phyloP scores from a whole-genome alignment of 1,139 yeast species.

The Hyphopichia pseudoburtonii region DNA sequence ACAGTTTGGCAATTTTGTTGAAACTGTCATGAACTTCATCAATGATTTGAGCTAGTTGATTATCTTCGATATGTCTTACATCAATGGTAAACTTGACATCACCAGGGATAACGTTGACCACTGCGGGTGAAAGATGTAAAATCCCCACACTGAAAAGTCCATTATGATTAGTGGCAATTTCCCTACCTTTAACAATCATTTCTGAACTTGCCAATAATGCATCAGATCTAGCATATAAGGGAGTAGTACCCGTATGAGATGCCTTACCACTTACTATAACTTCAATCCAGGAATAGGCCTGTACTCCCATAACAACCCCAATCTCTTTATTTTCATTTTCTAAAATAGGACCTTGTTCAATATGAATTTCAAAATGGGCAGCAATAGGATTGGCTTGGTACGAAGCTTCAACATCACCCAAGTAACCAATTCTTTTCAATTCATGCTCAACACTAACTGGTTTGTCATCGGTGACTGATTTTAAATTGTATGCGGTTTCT shows the following conservation, averaged over 20 bases:
- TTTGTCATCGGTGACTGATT: conserved; percentile 52
- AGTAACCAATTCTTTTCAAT: conserved; percentile 60
- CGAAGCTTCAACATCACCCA: conserved; percentile 50
- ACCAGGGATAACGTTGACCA: conserved; percentile 68
- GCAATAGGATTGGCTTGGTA: conserved; percentile 55
- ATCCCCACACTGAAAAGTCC: conserved; percentile 66
- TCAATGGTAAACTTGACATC: conserved; percentile 58
- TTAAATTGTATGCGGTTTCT: conserved; percentile 49
- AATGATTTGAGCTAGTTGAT: conserved; percentile 36
- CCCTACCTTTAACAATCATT: conserved; percentile 56
- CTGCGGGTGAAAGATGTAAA: conserved; percentile 54
- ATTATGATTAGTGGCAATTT: conserved; percentile 49
- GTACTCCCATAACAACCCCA: conserved; percentile 68
- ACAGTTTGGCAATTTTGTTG: conserved; percentile 24
- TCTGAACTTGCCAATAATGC: conserved; percentile 58
- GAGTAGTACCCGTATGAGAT: conserved; percentile 76
- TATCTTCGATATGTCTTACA: conserved; percentile 56
- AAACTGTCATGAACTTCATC: conserved; percentile 40
- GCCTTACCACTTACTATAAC: conserved; percentile 58
- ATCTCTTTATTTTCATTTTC: conserved; percentile 55
- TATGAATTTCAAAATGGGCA: conserved; percentile 73
- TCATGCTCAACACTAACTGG: conserved; percentile 57
- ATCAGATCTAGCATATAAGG: conserved; percentile 61
- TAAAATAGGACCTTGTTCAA: conserved; percentile 73
- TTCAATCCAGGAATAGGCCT: conserved; percentile 64